A percentile compares a stretch with the other conserved stretches of the same genome.
phyloP scores from a whole-genome alignment of 192 early-diverging fungal genomes.

The Rhizoclosmatium sp. region DNA sequence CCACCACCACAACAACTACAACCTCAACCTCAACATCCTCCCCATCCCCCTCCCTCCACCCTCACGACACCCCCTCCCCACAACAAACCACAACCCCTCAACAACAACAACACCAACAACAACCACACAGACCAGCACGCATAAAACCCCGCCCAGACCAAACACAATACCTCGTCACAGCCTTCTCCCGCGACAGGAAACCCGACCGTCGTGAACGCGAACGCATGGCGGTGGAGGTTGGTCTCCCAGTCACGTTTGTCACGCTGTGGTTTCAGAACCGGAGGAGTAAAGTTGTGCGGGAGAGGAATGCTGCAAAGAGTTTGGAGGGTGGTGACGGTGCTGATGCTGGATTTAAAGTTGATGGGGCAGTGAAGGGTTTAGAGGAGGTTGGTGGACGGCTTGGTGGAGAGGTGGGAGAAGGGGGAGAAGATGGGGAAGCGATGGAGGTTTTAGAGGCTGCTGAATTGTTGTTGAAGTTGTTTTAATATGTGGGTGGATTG shows the following conservation, averaged over 20 bases:
- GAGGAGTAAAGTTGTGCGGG: constrained; percentile 8
- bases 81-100: not conserved
- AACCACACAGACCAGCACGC: constrained; percentile 6
- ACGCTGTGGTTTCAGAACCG: constrained; percentile 31
- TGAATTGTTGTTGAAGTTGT: too few relatives aligned
- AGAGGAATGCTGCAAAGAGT: not conserved
- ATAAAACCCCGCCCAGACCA: constrained; percentile 25
- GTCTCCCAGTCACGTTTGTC: constrained; percentile 20
- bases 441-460: too few relatives aligned
- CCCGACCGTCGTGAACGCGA: not conserved
- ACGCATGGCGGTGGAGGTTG: not conserved
- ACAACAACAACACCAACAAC: not conserved
- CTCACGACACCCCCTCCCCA: not conserved
- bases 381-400: too few relatives aligned
- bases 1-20: not conserved
- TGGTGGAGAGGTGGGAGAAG: too few relatives aligned
- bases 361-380: too few relatives aligned
- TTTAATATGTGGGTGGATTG: too few relatives aligned
- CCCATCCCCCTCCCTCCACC: not conserved
- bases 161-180: constrained; percentile 6
- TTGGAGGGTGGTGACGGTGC: too few relatives aligned
- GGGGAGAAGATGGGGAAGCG: too few relatives aligned
- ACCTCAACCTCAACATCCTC: not conserved
- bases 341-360: too few relatives aligned
- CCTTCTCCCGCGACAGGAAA: not conserved